Base-by-base conservation (phyloP, 345 rosid species). In the Zanthoxylum bungeanum region DNA sequence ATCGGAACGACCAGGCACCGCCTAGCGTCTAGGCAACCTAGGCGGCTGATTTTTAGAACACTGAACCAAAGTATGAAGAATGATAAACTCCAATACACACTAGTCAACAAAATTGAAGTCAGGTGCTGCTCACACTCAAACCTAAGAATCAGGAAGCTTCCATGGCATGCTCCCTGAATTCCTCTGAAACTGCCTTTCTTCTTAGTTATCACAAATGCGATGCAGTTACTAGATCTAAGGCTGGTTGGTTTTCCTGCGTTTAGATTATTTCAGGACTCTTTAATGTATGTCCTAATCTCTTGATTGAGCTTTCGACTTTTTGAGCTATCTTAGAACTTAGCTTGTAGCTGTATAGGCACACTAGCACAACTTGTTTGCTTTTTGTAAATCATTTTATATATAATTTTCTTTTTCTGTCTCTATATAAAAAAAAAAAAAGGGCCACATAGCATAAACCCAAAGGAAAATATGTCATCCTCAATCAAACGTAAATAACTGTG, bases 341-440 rank as follows among this genome's bases (percentile, higher is more conserved):
- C 49, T 6, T 44, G 16, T 44, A 44, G 47, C 47, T 42, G n/a
- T 42, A 42, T 12, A 42, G 47, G 47, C 47, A 42, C 47, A 12
- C 11, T 44, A 14, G 49, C 49, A 44, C 16, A 14, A 44, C 49
- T 44, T 44, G 19, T 44, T 44, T 44, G 17, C 19, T 44, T 42
- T 42, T 44, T 44, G 49, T 44, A 44, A 5, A 44, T 14, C 19
- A 44, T 42, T 17, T 42, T 11, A 12, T 12, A 42, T 12, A 44
- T 8, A 3, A 44, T 44, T 14, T 12, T 44, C 4, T 19, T 14
- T 14, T 14, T 44, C 9, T 44, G 49, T 44, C 49, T 44, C 49
- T 44, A 91, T 14, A 44, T 14, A 5, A 44, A 44, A 44, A 44
- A 44, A 44, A 44, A 44, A 44, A 44, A 17, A 12, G 49, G 16